Percentiles rank a stretch among this genome's conserved stretches.
These are phyloP conservation scores for Arthrocladium fulminans DNA, from an alignment of 2,329 filamentous ascomycete genomes.

Conservation along the genomic window DNA sequence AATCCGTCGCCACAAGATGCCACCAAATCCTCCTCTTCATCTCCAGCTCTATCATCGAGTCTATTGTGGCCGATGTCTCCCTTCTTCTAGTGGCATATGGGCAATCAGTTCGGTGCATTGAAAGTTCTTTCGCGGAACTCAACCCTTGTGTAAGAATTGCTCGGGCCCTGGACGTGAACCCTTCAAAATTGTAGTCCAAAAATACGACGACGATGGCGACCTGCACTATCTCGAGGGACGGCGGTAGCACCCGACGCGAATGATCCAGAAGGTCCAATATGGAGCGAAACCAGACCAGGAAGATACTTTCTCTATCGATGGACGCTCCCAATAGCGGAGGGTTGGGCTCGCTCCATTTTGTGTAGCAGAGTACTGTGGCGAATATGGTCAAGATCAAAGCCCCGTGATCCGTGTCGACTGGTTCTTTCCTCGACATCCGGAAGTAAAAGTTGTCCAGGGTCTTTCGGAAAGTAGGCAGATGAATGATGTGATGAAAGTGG, in stretches of 20 bases:
- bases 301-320: constrained; percentile 6
- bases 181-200: constrained; percentile 18
- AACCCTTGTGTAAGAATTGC: constrained; percentile 12
- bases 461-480: constrained; percentile 22
- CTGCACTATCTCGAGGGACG: constrained; percentile 16
- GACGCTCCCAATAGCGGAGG: background rate
- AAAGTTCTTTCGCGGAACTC: constrained; percentile 26
- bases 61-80: constrained; percentile 14
- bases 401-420: constrained; percentile 24
- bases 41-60: constrained; percentile 25
- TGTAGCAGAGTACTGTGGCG: constrained; percentile 24
- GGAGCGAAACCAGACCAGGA: constrained; percentile 13
- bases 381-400: constrained; percentile 30
- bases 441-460: constrained; percentile 28
- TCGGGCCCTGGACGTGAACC: constrained; percentile 15
- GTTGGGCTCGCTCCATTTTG: constrained; percentile 13
- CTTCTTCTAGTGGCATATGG: constrained; percentile 15
- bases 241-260: constrained; percentile 10
- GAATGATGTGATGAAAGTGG: constrained; percentile 31
- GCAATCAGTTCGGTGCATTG: constrained; percentile 31
- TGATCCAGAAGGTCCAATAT: constrained; percentile 16
- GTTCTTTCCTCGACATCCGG: constrained; percentile 15
- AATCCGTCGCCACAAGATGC: constrained; percentile 37
- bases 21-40: constrained; percentile 37
- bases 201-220: constrained; percentile 16